Conservation (phyloP, 176 grass and related monocot genomes). For the Oropetium thomaeum region DNA sequence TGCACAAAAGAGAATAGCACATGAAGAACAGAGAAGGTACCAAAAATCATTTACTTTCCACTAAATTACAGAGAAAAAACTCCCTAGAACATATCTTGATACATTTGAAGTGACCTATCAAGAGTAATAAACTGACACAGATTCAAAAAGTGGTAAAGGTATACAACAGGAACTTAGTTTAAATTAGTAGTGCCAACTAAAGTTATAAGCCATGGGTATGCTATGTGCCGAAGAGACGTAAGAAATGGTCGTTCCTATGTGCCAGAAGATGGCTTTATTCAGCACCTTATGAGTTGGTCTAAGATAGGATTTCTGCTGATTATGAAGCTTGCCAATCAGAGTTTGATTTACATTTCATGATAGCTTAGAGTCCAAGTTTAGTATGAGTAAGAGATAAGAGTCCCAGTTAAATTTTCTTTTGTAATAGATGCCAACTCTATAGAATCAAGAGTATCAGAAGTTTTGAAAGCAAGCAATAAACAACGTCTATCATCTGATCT, state of each 20-base stretch:
- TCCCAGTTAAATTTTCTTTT: too few species aligned
- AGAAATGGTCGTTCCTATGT: background rate
- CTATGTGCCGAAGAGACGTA: background rate
- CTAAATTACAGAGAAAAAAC: conserved; percentile 10
- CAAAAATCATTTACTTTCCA: background rate
- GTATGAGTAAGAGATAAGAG: too few species aligned
- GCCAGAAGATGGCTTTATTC: background rate
- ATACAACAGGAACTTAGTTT: conserved; percentile 1
- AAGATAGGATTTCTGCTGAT: background rate
- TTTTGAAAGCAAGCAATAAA: too few species aligned
- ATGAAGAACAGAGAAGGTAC: background rate
- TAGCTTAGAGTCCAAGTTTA: too few species aligned
- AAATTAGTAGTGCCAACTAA: background rate
- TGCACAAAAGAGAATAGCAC: conserved; percentile 40
- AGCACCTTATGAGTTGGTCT: background rate
- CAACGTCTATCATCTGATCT: too few species aligned
- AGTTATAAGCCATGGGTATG: background rate
- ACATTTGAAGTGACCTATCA: conserved; percentile 2
- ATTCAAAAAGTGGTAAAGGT: background rate
- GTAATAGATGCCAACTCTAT: too few species aligned
- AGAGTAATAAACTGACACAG: background rate
- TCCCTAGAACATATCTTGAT: background rate
- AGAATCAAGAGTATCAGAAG: too few species aligned
- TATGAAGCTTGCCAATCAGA: too few species aligned
- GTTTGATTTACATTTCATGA: too few species aligned